phyloP scores from a whole-genome alignment of 1,139 yeast species.

The Hyphopichia wangnamkhiaoensis region DNA sequence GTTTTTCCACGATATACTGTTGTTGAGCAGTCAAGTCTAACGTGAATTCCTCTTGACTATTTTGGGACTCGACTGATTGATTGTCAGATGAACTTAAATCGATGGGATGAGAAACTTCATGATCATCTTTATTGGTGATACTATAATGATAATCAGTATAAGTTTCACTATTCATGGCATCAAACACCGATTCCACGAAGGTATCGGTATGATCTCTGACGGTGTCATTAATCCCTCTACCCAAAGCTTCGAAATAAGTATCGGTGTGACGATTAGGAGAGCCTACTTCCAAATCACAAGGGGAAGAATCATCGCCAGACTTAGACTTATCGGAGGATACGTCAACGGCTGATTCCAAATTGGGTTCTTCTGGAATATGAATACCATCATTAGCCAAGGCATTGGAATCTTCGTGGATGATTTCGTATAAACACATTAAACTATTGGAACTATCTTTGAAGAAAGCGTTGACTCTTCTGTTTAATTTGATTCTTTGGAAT shows the following conservation, averaged over 20 bases:
- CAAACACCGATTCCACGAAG: constrained; percentile 61
- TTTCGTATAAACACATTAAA: constrained; percentile 31
- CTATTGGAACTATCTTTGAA: constrained; percentile 29
- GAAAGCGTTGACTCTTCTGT: constrained; percentile 31
- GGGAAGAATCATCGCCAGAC: too few species aligned
- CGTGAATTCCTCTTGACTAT: constrained; percentile 25
- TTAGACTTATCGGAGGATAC: too few species aligned
- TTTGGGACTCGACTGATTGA: not conserved
- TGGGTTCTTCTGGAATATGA: constrained; percentile 8
- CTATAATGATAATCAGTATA: constrained; percentile 20
- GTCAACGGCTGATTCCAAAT: too few species aligned
- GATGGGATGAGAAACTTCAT: not conserved
- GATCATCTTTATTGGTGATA: constrained; percentile 11
- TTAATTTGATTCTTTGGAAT: constrained; percentile 40
- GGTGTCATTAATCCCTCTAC: constrained; percentile 20
- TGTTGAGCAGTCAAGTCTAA: constrained; percentile 47
- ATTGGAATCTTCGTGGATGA: constrained; percentile 12
- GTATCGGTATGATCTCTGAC: constrained; percentile 57
- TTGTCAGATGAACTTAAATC: constrained; percentile 3
- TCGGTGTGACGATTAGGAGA: too few species aligned
- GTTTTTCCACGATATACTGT: constrained; percentile 49
- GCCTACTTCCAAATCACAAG: too few species aligned
- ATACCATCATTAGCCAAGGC: constrained; percentile 6
- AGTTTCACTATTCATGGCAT: constrained; percentile 45
- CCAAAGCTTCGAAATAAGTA: constrained; percentile 14